Conservation (phyloP, 352 stramenopile species). For the Pythium vanterpoolii region DNA sequence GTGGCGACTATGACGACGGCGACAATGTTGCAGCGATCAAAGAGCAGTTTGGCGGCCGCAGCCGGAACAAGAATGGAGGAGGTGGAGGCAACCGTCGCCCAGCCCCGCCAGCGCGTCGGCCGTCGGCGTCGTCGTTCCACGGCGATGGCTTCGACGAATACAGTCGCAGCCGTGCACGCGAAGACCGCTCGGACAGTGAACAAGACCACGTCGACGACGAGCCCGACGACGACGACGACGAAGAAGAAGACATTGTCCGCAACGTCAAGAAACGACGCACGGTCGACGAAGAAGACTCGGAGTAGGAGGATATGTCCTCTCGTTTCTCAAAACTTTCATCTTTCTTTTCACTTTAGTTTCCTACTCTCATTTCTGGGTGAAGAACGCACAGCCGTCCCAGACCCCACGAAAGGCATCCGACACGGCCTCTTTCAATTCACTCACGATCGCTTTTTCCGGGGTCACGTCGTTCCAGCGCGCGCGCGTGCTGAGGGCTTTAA, state of each 20-base stretch:
- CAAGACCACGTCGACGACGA: slow-evolving; percentile 34
- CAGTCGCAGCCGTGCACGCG: slow-evolving; percentile 43
- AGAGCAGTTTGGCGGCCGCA: slow-evolving; percentile 68
- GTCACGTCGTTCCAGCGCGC: slow-evolving; percentile 71
- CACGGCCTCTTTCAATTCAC: slow-evolving; percentile 60
- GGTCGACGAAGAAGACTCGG: slow-evolving; percentile 77
- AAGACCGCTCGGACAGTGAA: slow-evolving; percentile 76
- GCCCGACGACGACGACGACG: slow-evolving; percentile 68
- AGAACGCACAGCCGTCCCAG: slow-evolving; percentile 77
- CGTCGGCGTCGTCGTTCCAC: slow-evolving; percentile 34
- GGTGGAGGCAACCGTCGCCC: slow-evolving; percentile 28
- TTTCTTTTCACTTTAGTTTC: neutral
- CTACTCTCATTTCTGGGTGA: slow-evolving; percentile 48
- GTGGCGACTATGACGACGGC: slow-evolving; percentile 78
- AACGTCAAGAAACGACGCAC: slow-evolving; percentile 79
- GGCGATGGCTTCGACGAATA: slow-evolving; percentile 84
- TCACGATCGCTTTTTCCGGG: slow-evolving; percentile 35
- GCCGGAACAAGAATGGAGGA: slow-evolving; percentile 24
- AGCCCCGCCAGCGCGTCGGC: slow-evolving; percentile 31
- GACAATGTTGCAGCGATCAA: slow-evolving; percentile 84
- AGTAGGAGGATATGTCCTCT: slow-evolving; percentile 30
- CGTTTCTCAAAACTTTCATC: neutral
- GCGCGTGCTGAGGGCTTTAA: slow-evolving; percentile 69
- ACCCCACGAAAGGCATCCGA: slow-evolving; percentile 62
- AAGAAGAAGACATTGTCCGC: slow-evolving; percentile 73